Percentiles rank a stretch among this genome's conserved stretches.
These are phyloP conservation scores for Tricholoma terreum DNA, from an alignment of 768 basidiomycete species.

Conservation along the genomic window DNA sequence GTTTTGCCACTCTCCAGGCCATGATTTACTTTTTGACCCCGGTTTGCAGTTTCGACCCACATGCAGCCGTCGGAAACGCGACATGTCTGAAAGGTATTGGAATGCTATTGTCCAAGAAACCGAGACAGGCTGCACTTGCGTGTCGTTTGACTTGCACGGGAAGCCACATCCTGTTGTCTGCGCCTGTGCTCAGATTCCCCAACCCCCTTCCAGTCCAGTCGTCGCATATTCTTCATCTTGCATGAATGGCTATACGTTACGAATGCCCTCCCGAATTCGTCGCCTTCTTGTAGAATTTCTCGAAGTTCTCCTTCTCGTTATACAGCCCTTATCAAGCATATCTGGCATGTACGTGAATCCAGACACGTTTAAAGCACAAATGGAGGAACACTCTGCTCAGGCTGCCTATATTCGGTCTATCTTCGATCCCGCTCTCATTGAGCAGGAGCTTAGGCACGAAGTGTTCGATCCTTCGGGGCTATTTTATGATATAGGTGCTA, in stretches of 20 bases:
- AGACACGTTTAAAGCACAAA: conserved; percentile 55
- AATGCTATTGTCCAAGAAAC: conserved; percentile 74
- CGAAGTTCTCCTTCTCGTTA: conserved; percentile 79
- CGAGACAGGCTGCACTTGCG: conserved; percentile 78
- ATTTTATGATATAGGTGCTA: conserved; percentile 74
- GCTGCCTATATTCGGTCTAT: conserved; percentile 66
- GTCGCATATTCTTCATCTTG: conserved; percentile 41
- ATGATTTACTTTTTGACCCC: conserved; percentile 87
- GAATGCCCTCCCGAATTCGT: conserved; percentile 70
- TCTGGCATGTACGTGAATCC: conserved; percentile 61
- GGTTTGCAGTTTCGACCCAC: conserved; percentile 80
- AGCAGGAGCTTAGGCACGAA: conserved; percentile 74
- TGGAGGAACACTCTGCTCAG: conserved; percentile 60
- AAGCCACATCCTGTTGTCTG: conserved; percentile 56
- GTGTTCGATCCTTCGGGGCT: conserved; percentile 78
- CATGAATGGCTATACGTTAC: conserved; percentile 50
- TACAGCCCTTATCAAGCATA: conserved; percentile 70
- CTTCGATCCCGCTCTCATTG: conserved; percentile 79
- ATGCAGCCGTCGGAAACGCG: conserved; percentile 67
- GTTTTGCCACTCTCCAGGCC: conserved; percentile 44
- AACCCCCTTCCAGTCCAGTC: conserved; percentile 38
- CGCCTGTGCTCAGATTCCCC: conserved; percentile 45
- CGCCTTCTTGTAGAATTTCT: conserved; percentile 72
- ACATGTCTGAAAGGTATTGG: conserved; percentile 83
- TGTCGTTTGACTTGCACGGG: conserved; percentile 64